These are phyloP conservation scores for Pythium aquatile DNA, from an alignment of 352 stramenopile genomes.

Conservation along the genomic window DNA sequence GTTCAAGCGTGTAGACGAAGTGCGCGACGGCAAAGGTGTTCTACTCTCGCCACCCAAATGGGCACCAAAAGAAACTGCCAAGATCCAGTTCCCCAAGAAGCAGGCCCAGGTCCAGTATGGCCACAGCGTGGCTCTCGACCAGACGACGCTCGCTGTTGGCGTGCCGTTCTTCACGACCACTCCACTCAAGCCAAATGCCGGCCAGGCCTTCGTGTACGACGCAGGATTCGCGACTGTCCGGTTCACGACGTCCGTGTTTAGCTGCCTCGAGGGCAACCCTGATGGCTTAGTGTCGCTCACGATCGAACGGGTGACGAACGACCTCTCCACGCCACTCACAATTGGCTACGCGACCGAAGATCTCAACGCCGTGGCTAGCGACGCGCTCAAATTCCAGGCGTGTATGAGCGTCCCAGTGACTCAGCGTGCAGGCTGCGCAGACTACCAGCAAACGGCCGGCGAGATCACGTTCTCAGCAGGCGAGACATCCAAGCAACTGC, in stretches of 20 bases:
- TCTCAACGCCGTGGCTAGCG: conserved; percentile 52
- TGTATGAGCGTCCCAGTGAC: conserved; percentile 61
- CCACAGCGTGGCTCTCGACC: conserved; percentile 48
- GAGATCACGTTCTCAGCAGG: conserved; percentile 89
- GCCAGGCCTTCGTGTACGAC: conserved; percentile 72
- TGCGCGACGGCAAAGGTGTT: conserved; percentile 66
- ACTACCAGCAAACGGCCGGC: conserved; percentile 79
- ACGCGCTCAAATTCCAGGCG: conserved; percentile 50
- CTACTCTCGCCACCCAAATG: conserved; percentile 63
- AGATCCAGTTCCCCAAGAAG: conserved; percentile 78
- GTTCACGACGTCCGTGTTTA: conserved; percentile 61
- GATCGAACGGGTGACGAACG: conserved; percentile 37
- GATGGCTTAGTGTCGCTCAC: conserved; percentile 63
- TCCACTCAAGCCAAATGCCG: conserved; percentile 33
- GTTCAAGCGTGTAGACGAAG: conserved; percentile 57
- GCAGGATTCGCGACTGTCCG: conserved; percentile 45
- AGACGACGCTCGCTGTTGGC: conserved; percentile 56
- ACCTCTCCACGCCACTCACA: conserved; percentile 51
- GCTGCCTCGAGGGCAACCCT: conserved; percentile 58
- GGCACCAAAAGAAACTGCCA: conserved; percentile 65
- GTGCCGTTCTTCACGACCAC: conserved; percentile 58
- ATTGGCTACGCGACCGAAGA: conserved; percentile 80
- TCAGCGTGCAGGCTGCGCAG: conserved; percentile 55
- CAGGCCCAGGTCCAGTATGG: conserved; percentile 56
- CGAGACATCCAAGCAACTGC: conserved; percentile 84